Evolutionary conservation across 805 yeast species (phyloP).

Genomic region (Diddensiella santjacobensis): DNA sequence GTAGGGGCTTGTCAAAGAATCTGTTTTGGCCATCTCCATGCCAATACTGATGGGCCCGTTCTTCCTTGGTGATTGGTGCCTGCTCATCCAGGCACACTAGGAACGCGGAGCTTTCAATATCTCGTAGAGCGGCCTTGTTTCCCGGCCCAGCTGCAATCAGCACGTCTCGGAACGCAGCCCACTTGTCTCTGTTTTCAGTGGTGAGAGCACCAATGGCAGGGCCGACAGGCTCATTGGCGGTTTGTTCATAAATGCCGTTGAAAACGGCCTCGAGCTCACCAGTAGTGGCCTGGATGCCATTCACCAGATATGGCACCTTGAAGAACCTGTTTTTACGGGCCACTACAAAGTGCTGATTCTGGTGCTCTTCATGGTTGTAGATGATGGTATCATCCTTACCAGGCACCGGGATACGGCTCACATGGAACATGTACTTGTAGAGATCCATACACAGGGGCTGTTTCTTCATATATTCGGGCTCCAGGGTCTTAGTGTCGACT

Average conservation of each 20-base stretch:
- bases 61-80: conserved; percentile 71
- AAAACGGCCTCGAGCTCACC: conserved; percentile 51
- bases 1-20: conserved; percentile 87
- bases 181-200: conserved; percentile 79
- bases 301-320: conserved; percentile 49
- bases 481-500: conserved; percentile 68
- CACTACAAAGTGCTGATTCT: conserved; percentile 67
- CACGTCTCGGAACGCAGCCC: conserved; percentile 58
- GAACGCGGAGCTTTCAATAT: conserved; percentile 75
- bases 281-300: conserved; percentile 37
- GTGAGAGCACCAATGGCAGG: conserved; percentile 75
- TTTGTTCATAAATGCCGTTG: conserved; percentile 45
- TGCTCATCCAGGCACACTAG: conserved; percentile 74
- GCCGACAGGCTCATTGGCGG: conserved; percentile 41
- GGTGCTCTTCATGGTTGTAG: conserved; percentile 36
- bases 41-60: conserved; percentile 83
- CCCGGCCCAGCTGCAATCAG: conserved; percentile 54
- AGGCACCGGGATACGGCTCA: conserved; percentile 53
- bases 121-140: conserved; percentile 57
- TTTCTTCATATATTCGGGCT: conserved; percentile 72
- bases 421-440: conserved; percentile 86
- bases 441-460: conserved; percentile 94
- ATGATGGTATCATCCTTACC: conserved; percentile 57
- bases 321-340: conserved; percentile 74
- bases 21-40: conserved; percentile 94